phyloP scores from a whole-genome alignment of 2,329 filamentous ascomycete genomes.

The Colletotrichum brevisporum region DNA sequence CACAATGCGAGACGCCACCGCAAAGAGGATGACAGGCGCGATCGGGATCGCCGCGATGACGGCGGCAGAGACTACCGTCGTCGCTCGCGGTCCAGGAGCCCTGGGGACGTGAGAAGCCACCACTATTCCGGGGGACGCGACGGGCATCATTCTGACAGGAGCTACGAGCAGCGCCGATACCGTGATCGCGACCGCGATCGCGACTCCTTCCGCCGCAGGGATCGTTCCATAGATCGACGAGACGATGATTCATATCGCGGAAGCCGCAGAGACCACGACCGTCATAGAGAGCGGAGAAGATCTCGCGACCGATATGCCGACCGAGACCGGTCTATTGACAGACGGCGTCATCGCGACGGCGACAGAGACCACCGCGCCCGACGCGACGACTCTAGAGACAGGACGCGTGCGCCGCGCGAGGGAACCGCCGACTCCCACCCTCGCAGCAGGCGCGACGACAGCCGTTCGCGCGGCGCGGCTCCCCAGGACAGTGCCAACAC shows the following conservation, averaged over 20 bases:
- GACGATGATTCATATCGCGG: slow-evolving; percentile 76
- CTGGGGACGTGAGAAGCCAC: slow-evolving; percentile 67
- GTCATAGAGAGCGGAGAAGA: slow-evolving; percentile 72
- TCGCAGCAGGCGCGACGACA: slow-evolving; percentile 77
- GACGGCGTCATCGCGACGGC: slow-evolving; percentile 69
- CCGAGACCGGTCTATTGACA: slow-evolving; percentile 70
- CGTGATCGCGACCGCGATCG: slow-evolving; percentile 68
- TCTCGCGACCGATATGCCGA: slow-evolving; percentile 73
- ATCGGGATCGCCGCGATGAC: slow-evolving; percentile 65
- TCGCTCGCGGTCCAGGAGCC: slow-evolving; percentile 73
- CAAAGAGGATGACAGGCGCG: slow-evolving; percentile 73
- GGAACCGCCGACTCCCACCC: slow-evolving; percentile 79
- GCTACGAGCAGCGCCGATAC: slow-evolving; percentile 66
- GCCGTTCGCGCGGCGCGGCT: slow-evolving; percentile 66
- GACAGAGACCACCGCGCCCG: slow-evolving; percentile 75
- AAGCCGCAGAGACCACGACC: slow-evolving; percentile 67
- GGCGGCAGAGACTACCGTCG: slow-evolving; percentile 64
- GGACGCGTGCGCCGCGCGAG: slow-evolving; percentile 74
- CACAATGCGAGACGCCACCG: slow-evolving; percentile 78
- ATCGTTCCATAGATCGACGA: slow-evolving; percentile 77
- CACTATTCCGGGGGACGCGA: slow-evolving; percentile 40
- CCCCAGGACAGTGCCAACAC: slow-evolving; percentile 62
- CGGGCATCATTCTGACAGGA: slow-evolving; percentile 56
- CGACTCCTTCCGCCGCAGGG: slow-evolving; percentile 74
- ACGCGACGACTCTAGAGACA: slow-evolving; percentile 82